These are phyloP conservation scores for Phytophthora pseudosyringae DNA, from an alignment of 352 stramenopile species.

Conservation along the genomic window DNA sequence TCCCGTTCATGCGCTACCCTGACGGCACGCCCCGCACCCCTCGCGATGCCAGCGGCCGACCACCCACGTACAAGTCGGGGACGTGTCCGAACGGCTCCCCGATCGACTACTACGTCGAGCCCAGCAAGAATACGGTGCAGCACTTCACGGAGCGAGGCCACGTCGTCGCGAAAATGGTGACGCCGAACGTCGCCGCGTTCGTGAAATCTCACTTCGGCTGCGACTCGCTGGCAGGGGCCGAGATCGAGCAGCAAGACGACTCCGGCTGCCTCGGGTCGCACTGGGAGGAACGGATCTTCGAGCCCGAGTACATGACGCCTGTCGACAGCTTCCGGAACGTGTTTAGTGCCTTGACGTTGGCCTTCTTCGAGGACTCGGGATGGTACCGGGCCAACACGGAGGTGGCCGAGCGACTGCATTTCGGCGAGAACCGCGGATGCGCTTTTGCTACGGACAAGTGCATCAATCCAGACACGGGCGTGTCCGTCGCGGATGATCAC, in stretches of 20 bases:
- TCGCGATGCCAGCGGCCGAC: constrained; percentile 51
- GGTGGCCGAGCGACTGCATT: constrained; percentile 62
- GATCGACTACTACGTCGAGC: constrained; percentile 47
- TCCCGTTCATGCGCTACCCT: constrained; percentile 70
- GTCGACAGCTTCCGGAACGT: constrained; percentile 81
- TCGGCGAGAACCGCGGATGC: constrained; percentile 70
- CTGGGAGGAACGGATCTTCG: constrained; percentile 87
- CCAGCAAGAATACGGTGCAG: constrained; percentile 51
- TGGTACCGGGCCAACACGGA: constrained; percentile 77
- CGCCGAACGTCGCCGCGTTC: constrained; percentile 61
- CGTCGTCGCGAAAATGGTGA: constrained; percentile 73
- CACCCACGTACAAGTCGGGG: constrained; percentile 31
- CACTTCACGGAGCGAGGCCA: constrained; percentile 63
- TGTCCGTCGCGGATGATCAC: constrained; percentile 57
- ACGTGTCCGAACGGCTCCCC: constrained; percentile 66
- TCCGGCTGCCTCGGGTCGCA: constrained; percentile 79
- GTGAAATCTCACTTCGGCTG: constrained; percentile 78
- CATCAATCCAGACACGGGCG: constrained; percentile 57
- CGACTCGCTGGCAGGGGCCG: constrained; percentile 54
- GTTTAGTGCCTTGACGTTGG: constrained; percentile 72
- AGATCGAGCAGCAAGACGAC: constrained; percentile 81
- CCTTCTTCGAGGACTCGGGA: constrained; percentile 85
- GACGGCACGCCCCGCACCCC: constrained; percentile 73
- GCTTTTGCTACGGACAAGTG: constrained; percentile 72
- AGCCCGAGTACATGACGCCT: constrained; percentile 84